These are phyloP conservation scores for Chionographis japonica DNA, from an alignment of 106 monocot species.

Conservation along the genomic window DNA sequence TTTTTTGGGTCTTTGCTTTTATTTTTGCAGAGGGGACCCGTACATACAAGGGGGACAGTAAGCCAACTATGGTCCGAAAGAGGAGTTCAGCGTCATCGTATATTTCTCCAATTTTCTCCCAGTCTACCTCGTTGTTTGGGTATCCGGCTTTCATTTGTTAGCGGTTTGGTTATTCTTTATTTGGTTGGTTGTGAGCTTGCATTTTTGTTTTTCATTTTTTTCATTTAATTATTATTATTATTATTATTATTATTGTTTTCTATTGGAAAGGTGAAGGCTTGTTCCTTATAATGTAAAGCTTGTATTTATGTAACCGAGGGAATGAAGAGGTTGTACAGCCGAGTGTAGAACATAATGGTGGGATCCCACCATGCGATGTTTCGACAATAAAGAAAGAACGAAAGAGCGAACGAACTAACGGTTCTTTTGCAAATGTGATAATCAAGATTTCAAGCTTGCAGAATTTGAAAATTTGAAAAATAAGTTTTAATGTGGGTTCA, in stretches of 20 bases:
- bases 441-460: too few relatives aligned
- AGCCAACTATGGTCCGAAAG: neutral
- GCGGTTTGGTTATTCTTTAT: slow-evolving; percentile 28
- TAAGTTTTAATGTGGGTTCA: too few relatives aligned
- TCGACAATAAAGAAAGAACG: too few relatives aligned
- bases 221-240: neutral
- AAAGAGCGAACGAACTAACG: too few relatives aligned
- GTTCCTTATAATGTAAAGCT: slow-evolving; percentile 2
- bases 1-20: slow-evolving; percentile 18
- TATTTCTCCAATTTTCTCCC: neutral
- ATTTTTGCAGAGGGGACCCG: neutral
- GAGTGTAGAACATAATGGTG: slow-evolving; percentile 12
- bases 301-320: slow-evolving; percentile 6
- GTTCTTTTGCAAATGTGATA: too few relatives aligned
- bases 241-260: neutral
- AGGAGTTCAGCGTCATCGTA: neutral
- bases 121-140: neutral
- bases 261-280: neutral
- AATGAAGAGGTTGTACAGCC: slow-evolving; percentile 11
- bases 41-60: too few relatives aligned
- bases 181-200: slow-evolving; percentile 29
- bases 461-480: too few relatives aligned
- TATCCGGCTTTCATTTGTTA: slow-evolving; percentile 5
- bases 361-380: neutral
- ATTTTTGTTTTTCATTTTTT: slow-evolving; percentile 18